Percentiles rank a stretch among this genome's conserved stretches.
Conservation (phyloP, 495 filamentous ascomycete genomes). For the Podospora australis region DNA sequence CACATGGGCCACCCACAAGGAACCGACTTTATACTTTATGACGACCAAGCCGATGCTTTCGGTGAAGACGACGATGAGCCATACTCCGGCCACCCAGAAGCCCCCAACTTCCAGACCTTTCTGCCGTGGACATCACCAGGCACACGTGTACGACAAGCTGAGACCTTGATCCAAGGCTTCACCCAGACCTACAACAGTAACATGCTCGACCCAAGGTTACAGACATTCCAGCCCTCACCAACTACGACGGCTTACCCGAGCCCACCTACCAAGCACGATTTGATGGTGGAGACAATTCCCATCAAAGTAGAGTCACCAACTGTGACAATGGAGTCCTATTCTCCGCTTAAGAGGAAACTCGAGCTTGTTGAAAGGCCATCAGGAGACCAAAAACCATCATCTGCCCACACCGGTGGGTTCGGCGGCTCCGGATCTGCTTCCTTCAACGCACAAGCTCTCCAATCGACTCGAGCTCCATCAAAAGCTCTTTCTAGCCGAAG, state of each 20-base stretch:
- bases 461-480: not conserved
- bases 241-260: not conserved
- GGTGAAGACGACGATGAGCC: conserved; percentile 19
- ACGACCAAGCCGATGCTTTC: conserved; percentile 14
- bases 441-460: not conserved
- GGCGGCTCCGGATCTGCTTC: not conserved
- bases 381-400: not conserved
- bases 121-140: conserved; percentile 29
- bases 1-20: not conserved
- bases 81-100: conserved; percentile 5
- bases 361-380: not conserved
- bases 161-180: conserved; percentile 22
- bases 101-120: conserved; percentile 14
- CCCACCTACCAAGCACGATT: not conserved
- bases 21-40: conserved; percentile 22
- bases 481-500: not conserved
- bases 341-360: conserved; percentile 5
- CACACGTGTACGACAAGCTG: conserved; percentile 25
- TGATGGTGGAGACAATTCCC: too few species aligned
- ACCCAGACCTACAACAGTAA: conserved; percentile 22
- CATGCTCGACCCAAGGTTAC: too few species aligned
- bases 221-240: too few species aligned
- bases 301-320: conserved; percentile 7
- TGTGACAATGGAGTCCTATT: not conserved
- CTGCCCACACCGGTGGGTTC: not conserved